Evolutionary conservation across 176 grass and related monocot species (phyloP), one percentile per base, ranked within the genome.

Genomic region (Triticum timopheevii): DNA sequence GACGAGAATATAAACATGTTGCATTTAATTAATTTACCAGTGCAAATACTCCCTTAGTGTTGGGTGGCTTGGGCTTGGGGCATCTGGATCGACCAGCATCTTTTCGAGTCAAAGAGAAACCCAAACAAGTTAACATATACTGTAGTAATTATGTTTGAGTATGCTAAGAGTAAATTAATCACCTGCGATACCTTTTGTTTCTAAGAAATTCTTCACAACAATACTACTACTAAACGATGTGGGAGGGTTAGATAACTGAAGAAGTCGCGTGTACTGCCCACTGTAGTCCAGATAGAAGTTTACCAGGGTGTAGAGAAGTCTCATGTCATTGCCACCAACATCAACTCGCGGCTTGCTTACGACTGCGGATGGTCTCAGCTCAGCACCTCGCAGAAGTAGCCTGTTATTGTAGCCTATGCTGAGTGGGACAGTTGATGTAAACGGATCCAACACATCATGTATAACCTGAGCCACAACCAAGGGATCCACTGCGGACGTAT

Each of bases 21-120:
- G 77, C 38, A 79, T 34, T 39, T 39, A 39, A 39, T 39, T 39
- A 39, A 39, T 49, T 85, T 86, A 97, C 95, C 95, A 94, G 76
- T 94, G 95, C 87, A 97, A 85, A 78, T 92, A 97, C 76, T 97
- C 95, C 44, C 88, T 97, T 25, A 94, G 81, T 76, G 82, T 85
- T 44, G 95, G 92, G 52, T 92, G 44, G 31, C 86, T 94, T 35
- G 92, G 90, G 76, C 88, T 94, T 61, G 92, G 92, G n/a, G 92
- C 95, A 20, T 97, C 95, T 2, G 92, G 95, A 84, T 97, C 95
- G n/a, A 92, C 85, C 86, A 92, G 22, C 54, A 92, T 65, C 95
- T 97, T 86, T 23, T 82, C 28, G 34, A 79, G 35, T 58, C 24
- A 24, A 77, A 90, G 31, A 74, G 1, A 79, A 77, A 36, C 7